Evolutionary conservation across 306 rosid genomes (phyloP).

Genomic region (Vigna hirtella): DNA sequence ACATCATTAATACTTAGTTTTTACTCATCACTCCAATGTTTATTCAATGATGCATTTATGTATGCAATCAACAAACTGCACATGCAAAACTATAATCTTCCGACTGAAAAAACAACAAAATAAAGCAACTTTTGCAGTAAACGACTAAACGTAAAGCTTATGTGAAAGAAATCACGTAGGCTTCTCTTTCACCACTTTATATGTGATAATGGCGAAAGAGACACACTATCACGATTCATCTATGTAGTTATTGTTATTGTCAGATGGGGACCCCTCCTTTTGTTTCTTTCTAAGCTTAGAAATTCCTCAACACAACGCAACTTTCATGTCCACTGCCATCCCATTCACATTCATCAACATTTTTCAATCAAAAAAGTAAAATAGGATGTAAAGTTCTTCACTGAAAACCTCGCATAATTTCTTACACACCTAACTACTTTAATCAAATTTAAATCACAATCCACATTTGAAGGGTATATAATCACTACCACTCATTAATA

Average conservation of each 20-base stretch:
- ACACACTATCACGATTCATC: slow-evolving; percentile 18
- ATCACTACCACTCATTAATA: not conserved
- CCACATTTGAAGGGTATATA: slow-evolving; percentile 16
- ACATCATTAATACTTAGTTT: not conserved
- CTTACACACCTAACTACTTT: slow-evolving; percentile 24
- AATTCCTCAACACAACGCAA: slow-evolving; percentile 44
- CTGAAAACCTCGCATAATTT: slow-evolving; percentile 15
- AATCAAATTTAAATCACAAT: slow-evolving; percentile 23
- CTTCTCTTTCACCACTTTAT: slow-evolving; percentile 10
- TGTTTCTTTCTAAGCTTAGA: slow-evolving; percentile 31
- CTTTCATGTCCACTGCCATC: slow-evolving; percentile 50
- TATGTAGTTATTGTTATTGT: slow-evolving; percentile 20
- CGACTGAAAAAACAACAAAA: not conserved
- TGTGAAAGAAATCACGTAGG: slow-evolving; percentile 14
- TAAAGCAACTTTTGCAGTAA: not conserved
- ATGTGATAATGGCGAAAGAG: slow-evolving; percentile 30
- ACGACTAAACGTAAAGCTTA: slow-evolving; percentile 1
- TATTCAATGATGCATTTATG: not conserved
- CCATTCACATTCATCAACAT: slow-evolving; percentile 42
- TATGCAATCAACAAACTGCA: not conserved
- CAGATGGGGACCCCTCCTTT: slow-evolving; percentile 24
- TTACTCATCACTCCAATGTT: not conserved
- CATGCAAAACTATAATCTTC: not conserved
- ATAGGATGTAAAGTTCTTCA: not conserved
- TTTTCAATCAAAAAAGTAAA: not conserved